Evolutionary conservation across 805 yeast species (phyloP).

Genomic region (Nakazawaea sp.): DNA sequence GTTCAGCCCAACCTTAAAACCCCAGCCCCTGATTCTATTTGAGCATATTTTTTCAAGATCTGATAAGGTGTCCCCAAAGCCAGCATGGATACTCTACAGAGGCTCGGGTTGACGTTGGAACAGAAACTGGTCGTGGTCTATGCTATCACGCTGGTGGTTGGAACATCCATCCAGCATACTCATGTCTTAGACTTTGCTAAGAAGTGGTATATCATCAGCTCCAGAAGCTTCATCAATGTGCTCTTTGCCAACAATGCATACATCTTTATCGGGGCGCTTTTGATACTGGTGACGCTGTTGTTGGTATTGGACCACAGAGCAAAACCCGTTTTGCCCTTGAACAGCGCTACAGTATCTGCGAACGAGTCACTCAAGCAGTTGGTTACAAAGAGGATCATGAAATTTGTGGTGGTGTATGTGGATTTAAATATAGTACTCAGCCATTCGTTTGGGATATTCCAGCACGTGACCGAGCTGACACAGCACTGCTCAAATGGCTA

Average conservation of each 20-base stretch:
- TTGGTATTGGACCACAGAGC: background rate
- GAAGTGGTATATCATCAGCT: constrained; percentile 4
- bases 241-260: constrained; percentile 10
- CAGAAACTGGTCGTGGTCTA: too few species aligned
- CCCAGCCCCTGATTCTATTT: too few species aligned
- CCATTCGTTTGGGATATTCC: constrained; percentile 6
- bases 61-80: too few species aligned
- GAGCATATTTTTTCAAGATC: too few species aligned
- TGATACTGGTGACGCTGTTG: constrained; percentile 1
- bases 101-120: too few species aligned
- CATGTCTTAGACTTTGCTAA: constrained; percentile 3
- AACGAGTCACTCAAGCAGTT: background rate
- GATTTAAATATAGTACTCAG: constrained; percentile 5
- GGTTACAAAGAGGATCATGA: background rate
- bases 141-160: constrained; percentile 2
- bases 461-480: constrained; percentile 1
- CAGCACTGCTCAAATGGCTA: constrained; percentile 2
- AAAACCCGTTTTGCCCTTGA: constrained; percentile 1
- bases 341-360: background rate
- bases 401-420: background rate
- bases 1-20: too few species aligned
- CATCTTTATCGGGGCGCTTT: constrained; percentile 1
- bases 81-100: too few species aligned
- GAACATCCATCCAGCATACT: constrained; percentile 5
- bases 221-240: constrained; percentile 6